These are phyloP conservation scores for Colletotrichum spaethianum DNA, from an alignment of 2,329 filamentous ascomycete genomes.

Conservation along the genomic window DNA sequence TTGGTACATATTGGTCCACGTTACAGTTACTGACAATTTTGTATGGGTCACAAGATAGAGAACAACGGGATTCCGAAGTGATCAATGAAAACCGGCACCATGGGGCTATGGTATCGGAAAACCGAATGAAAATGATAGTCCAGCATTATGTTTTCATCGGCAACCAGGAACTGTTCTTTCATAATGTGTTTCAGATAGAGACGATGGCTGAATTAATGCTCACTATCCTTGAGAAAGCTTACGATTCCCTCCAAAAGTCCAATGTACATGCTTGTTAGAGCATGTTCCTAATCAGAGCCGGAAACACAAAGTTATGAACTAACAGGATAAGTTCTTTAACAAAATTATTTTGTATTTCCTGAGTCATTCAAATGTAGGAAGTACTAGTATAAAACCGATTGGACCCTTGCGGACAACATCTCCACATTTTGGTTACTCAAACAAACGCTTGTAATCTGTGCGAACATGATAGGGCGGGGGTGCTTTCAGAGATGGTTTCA, in stretches of 20 bases:
- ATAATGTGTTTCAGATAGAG: background rate
- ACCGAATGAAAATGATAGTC: background rate
- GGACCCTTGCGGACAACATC: background rate
- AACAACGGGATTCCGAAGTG: background rate
- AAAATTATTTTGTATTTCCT: too few relatives aligned
- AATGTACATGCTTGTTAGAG: background rate
- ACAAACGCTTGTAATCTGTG: too few relatives aligned
- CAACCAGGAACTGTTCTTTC: background rate
- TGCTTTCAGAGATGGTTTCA: too few relatives aligned
- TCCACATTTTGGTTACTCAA: background rate
- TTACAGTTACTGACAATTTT: background rate
- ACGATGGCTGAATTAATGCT: background rate
- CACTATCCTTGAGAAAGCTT: background rate
- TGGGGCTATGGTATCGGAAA: background rate
- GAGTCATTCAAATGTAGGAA: background rate
- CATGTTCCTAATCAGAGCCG: too few relatives aligned
- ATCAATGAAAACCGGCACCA: background rate
- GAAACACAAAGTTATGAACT: too few relatives aligned
- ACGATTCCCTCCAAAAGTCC: background rate
- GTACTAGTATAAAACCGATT: background rate
- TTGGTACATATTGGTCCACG: background rate
- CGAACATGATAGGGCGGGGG: too few relatives aligned
- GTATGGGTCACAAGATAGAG: background rate
- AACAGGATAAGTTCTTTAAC: too few relatives aligned
- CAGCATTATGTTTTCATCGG: background rate